These are phyloP conservation scores for Vitis labrusca DNA, from an alignment of 164 flowering plant genomes.

Conservation along the genomic window DNA sequence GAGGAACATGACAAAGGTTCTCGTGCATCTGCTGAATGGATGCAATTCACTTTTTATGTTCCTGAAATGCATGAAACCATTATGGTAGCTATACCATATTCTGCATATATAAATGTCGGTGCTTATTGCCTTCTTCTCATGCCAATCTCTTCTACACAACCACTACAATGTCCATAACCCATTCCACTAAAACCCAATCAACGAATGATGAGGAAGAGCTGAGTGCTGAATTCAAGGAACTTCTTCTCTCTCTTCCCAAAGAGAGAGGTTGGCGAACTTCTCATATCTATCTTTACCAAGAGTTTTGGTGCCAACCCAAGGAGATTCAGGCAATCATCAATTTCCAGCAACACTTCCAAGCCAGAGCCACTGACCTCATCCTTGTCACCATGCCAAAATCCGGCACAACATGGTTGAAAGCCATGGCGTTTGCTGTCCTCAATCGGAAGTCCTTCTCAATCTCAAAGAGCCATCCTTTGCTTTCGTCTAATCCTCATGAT, in stretches of 20 bases:
- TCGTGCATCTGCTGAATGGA: no score
- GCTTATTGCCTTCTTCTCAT: no score
- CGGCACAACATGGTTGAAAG: constrained; percentile 43
- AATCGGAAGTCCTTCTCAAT: constrained; percentile 2
- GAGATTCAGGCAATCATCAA: constrained; percentile 23
- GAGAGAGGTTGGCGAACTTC: constrained; percentile 28
- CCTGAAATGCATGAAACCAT: no score
- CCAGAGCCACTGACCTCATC: constrained; percentile 18
- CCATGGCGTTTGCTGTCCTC: constrained; percentile 20
- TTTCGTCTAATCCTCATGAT: constrained; percentile 22
- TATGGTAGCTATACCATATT: no score
- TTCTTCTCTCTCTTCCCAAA: constrained; percentile 25
- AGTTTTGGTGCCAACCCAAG: constrained; percentile 31
- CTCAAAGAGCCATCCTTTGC: constrained; percentile 15
- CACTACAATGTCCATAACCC: no score
- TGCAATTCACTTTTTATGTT: no score
- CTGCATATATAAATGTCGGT: no score
- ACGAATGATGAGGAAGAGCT: neutral
- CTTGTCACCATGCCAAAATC: constrained; percentile 30
- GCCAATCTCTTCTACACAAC: no score
- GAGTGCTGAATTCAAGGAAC: constrained; percentile 12
- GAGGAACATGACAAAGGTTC: no score
- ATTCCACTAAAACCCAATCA: no score
- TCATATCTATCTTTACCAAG: constrained; percentile 23
- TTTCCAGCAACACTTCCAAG: constrained; percentile 21